Evolutionary conservation across 139 green algal species (phyloP), one percentile per base, ranked within the genome.

Genomic region (Auxenochlorella pyrenoidosa): DNA sequence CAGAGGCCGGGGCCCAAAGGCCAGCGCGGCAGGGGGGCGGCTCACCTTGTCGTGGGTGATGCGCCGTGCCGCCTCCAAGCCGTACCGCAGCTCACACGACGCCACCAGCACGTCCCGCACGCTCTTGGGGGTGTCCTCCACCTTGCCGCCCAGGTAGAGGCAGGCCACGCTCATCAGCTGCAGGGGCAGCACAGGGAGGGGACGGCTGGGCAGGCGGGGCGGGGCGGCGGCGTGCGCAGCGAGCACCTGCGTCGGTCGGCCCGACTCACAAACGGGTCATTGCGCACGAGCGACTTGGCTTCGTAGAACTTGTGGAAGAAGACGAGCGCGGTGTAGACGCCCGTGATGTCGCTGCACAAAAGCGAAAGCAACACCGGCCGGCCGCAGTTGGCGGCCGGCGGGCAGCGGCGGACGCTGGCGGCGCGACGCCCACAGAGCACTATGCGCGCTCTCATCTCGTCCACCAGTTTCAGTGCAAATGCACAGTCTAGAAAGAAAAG

Each of bases 91-190:
- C 79, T 84, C 51, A n/a, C 82, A 75, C 13, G 63, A 82, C 30
- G 79, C 78, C 4, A 60, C 40, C 24, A 97, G 70, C 43, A 98
- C 91, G 41, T 96, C 93, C 0, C 71, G 80, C 24, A 98, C 87
- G 26, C 84, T 84, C 86, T 96, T 95, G 5, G 96, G 96, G 22
- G 58, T 91, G 88, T 98, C 96, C 86, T 96, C 91, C 76, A 99
- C 92, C 91, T 99, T 99, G 65, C 93, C 92, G 0, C 90, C 97
- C 60, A 99, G 92, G 90, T 97, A 97, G 65, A 99, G 90, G 91
- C 95, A 97, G 13, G 95, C 93, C 8, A 91, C 94, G 72, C 94
- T 93, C 6, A 99, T 89, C 28, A 96, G 30, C 96, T 98, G 94
- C 77, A 63, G 54, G 10, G 54, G 54, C 54, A 54, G 54, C 54